A percentile compares a stretch with the other conserved stretches of the same genome.
Conservation (phyloP, 768 basidiomycete genomes). For the Lactarius hatsudake region DNA sequence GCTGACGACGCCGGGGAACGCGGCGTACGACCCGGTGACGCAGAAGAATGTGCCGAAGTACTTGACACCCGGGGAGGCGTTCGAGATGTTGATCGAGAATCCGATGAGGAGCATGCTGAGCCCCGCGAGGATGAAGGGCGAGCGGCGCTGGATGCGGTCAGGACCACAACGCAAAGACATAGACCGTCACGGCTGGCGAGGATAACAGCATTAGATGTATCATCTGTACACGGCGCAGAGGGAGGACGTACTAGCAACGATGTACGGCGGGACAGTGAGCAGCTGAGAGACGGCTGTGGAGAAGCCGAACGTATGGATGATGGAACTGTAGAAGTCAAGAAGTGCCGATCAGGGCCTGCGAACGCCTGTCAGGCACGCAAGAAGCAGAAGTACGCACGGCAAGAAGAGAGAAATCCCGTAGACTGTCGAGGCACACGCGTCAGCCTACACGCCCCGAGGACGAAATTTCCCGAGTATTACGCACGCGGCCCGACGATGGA, state of each 20-base stretch:
- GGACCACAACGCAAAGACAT: conserved; percentile 57
- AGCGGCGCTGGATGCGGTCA: conserved; percentile 53
- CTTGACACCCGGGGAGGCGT: conserved; percentile 51
- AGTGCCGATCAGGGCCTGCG: background rate
- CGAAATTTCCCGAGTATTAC: conserved; percentile 31
- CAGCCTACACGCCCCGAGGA: background rate
- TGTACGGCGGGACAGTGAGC: conserved; percentile 62
- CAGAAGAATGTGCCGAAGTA: conserved; percentile 73
- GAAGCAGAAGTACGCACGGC: conserved; percentile 45
- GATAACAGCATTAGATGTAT: background rate
- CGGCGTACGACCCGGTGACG: conserved; percentile 60
- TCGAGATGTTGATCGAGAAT: conserved; percentile 61
- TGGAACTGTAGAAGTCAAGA: background rate
- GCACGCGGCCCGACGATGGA: conserved; percentile 56
- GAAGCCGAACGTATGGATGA: conserved; percentile 49
- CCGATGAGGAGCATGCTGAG: conserved; percentile 53
- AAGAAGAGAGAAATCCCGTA: conserved; percentile 71
- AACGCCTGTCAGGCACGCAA: background rate
- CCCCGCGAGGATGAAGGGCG: conserved; percentile 55
- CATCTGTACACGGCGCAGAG: too few species aligned
- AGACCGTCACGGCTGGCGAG: conserved; percentile 48
- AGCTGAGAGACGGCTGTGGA: conserved; percentile 52
- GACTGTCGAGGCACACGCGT: conserved; percentile 37
- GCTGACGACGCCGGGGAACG: conserved; percentile 56
- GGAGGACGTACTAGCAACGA: conserved; percentile 52